Evolutionary conservation across 108 stramenopile species (phyloP), one percentile per base, ranked within the genome.

Genomic region (Nannochloropsis salina): DNA sequence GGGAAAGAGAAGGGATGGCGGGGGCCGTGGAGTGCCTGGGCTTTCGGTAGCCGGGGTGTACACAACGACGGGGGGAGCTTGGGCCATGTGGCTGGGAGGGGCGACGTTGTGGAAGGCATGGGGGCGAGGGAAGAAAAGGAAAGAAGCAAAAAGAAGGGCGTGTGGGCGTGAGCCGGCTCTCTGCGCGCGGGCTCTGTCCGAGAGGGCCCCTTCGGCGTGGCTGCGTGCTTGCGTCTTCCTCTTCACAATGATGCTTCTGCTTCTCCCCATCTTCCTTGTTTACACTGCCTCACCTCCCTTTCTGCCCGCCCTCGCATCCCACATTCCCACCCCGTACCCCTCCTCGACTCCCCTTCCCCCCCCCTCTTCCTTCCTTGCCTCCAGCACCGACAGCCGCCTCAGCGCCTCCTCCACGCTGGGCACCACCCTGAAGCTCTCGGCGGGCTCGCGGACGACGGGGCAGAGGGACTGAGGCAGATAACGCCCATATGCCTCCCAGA

Each of bases 391-490:
- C 61, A 74, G 15, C 61, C 61, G 15, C n/a, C 61, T n/a, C n/a
- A 74, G 61, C 61, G n/a, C 4, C 3, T 74, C 61, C 2, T 6
- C 2, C 6, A 74, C 61, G 20, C 61, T 74, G 20, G 61, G 61
- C 20, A 74, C 61, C 20, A 74, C 61, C 4, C 20, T 74, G 61
- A 74, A 74, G 4, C 20, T 74, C 61, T 74, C 61, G 2, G 61
- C 61, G 61, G 61, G 61, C 61, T 74, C 61, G 20, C n/a, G 61
- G 3, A 74, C n/a, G 20, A 74, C 3, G 20, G 61, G 61, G n/a
- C 61, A 74, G 20, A 74, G 61, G 61, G 61, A 74, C 61, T 74
- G 61, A n/a, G 61, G 61, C 61, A 74, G n/a, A 2, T n/a, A 74
- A 0, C 61, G 15, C n/a, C 61, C 61, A 3, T n/a, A 3, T n/a